Conservation (phyloP, 768 basidiomycete species). For the Rhizopogon salebrosus region DNA sequence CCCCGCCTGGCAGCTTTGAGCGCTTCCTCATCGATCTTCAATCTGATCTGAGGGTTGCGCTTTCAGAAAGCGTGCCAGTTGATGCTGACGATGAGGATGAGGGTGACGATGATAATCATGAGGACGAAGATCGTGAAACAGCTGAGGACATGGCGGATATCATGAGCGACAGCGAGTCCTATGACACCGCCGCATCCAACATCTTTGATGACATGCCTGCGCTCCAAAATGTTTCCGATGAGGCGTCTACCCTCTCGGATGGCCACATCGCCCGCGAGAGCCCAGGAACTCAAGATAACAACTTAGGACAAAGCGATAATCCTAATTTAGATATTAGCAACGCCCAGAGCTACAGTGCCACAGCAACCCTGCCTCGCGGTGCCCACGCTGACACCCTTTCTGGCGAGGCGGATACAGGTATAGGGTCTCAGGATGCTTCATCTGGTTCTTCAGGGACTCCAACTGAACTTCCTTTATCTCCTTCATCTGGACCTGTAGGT, state of each 20-base stretch:
- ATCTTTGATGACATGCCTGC: conserved; percentile 26
- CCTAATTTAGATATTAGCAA: neutral
- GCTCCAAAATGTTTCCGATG: conserved; percentile 26
- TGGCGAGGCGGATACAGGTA: neutral
- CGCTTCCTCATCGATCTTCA: conserved; percentile 78
- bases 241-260: conserved; percentile 22
- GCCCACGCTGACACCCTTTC: conserved; percentile 1
- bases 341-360: neutral
- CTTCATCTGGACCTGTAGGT: conserved; percentile 1
- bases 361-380: neutral
- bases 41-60: conserved; percentile 58
- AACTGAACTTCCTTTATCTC: neutral
- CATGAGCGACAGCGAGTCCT: neutral
- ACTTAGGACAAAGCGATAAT: neutral
- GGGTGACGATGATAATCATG: conserved; percentile 15
- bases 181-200: conserved; percentile 5
- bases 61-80: conserved; percentile 32
- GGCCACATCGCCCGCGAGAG: conserved; percentile 1
- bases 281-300: neutral
- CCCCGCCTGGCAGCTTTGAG: conserved; percentile 70
- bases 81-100: conserved; percentile 5
- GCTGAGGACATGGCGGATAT: neutral
- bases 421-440: neutral
- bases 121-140: neutral
- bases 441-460: neutral